Percentiles rank a stretch among this genome's conserved stretches.
phyloP scores from a whole-genome alignment of 2,329 filamentous ascomycete species.

The Pseudogymnoascus sp. region DNA sequence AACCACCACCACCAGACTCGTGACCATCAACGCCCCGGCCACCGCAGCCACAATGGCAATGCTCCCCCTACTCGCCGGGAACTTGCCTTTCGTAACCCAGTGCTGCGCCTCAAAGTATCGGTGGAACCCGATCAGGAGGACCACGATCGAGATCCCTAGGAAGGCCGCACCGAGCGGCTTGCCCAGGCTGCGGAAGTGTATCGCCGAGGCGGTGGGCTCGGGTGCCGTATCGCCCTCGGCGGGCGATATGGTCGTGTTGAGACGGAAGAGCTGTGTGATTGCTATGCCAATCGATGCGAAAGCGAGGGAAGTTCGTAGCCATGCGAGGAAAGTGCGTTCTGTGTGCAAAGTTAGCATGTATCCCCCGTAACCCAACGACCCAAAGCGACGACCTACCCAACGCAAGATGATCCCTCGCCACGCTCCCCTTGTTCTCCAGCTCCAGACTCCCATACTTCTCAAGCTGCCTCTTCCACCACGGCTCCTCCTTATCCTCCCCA shows the following conservation, averaged over 20 bases:
- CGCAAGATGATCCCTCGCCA: slow-evolving; percentile 74
- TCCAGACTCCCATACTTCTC: slow-evolving; percentile 50
- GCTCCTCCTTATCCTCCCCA: slow-evolving; percentile 23
- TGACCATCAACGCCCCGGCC: slow-evolving; percentile 54
- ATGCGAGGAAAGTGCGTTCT: slow-evolving; percentile 81
- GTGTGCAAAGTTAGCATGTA: slow-evolving; percentile 10
- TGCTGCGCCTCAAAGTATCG: slow-evolving; percentile 71
- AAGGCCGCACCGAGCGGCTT: slow-evolving; percentile 72
- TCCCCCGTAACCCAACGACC: not conserved
- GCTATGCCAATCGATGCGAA: slow-evolving; percentile 79
- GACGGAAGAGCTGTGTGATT: slow-evolving; percentile 75
- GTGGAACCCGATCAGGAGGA: slow-evolving; percentile 68
- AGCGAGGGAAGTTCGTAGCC: slow-evolving; percentile 72
- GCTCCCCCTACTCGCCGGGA: slow-evolving; percentile 69
- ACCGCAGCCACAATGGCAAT: slow-evolving; percentile 62
- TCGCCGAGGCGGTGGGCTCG: slow-evolving; percentile 21
- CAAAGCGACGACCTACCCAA: slow-evolving; percentile 45
- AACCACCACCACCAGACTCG: slow-evolving; percentile 51
- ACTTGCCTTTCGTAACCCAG: slow-evolving; percentile 73
- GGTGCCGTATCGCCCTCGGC: slow-evolving; percentile 10
- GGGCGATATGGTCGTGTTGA: slow-evolving; percentile 56
- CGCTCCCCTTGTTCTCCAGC: slow-evolving; percentile 78
- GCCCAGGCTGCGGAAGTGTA: slow-evolving; percentile 48
- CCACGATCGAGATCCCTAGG: slow-evolving; percentile 64
- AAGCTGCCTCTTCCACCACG: slow-evolving; percentile 46